Base-by-base conservation (phyloP, 2,329 filamentous ascomycete species). In the Cytospora paraplurivora region DNA sequence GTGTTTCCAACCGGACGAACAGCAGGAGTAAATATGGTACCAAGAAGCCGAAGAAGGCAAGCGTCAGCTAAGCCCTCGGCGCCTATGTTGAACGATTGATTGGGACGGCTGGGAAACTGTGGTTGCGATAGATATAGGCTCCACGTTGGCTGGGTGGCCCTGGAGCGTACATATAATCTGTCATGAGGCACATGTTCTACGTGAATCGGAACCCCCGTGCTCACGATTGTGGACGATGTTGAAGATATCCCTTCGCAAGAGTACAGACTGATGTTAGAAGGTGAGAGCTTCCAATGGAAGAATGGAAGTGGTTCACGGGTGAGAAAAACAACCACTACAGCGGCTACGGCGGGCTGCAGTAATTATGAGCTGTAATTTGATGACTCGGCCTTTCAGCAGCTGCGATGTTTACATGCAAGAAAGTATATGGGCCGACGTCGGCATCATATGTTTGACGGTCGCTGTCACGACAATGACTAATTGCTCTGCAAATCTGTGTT, bases 1-100 rank as follows among this genome's bases (percentile, higher is more conserved):
- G 95, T 82, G 95, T 99, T 68, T 88, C 88, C 27, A 95, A 88
- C 76, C 85, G 95, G 70, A 85, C 90, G 72, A 91, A 88, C 27
- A 92, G 91, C 76, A 85, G 95, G 72, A 97, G 93, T 73, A 99
- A 99, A 79, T 99, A 97, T 75, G 95, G 95, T 66, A 96, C 95
- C 56, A 99, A 99, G 88, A 98, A 97, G 82, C 94, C 95, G 0
- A 98, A 98, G 88, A 88, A 88, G 76, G 88, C 88, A 27, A 82
- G 83, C 0, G 81, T 86, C 44, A 80, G 82, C 67, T 73, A 69
- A 62, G 70, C 68, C 38, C 57, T 34, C 7, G 49, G 27, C 32
- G 21, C 27, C 27, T 27, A 27, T 27, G 27, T 33, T 11, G 35
- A 15, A 41, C 61, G 19, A 47, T 34, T 21, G 17, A 27, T 17